These are phyloP conservation scores for Platanthera guangdongensis DNA, from an alignment of 106 monocot species.

Conservation along the genomic window DNA sequence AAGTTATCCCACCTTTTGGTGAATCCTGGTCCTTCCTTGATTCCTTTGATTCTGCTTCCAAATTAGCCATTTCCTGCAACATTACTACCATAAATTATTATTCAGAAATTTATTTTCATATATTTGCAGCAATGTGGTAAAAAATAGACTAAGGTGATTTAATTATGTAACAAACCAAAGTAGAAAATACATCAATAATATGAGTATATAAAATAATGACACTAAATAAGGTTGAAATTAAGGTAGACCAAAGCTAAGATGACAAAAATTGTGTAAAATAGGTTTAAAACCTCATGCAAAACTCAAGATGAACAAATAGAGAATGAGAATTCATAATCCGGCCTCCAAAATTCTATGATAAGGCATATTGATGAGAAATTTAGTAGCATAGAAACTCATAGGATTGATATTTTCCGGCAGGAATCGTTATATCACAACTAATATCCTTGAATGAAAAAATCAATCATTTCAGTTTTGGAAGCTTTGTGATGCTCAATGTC, in stretches of 20 bases:
- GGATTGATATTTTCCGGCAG: not conserved
- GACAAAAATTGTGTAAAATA: not conserved
- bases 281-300: not conserved
- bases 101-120: not conserved
- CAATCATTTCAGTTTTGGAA: not conserved
- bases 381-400: not conserved
- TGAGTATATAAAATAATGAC: not conserved
- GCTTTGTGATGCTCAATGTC: not conserved
- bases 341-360: not conserved
- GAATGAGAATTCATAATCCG: not conserved
- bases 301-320: not conserved
- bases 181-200: not conserved
- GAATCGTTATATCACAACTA: not conserved
- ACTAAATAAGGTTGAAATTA: not conserved
- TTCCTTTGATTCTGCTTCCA: slow-evolving; percentile 36
- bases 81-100: slow-evolving; percentile 10
- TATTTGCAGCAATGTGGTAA: not conserved
- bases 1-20: slow-evolving; percentile 25
- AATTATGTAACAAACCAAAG: not conserved
- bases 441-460: not conserved
- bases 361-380: not conserved
- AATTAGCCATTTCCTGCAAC: slow-evolving; percentile 50
- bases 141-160: not conserved
- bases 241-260: not conserved
- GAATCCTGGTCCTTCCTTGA: slow-evolving; percentile 26